phyloP scores from a whole-genome alignment of 2,329 filamentous ascomycete genomes.

The Sordariomycetes sp. region DNA sequence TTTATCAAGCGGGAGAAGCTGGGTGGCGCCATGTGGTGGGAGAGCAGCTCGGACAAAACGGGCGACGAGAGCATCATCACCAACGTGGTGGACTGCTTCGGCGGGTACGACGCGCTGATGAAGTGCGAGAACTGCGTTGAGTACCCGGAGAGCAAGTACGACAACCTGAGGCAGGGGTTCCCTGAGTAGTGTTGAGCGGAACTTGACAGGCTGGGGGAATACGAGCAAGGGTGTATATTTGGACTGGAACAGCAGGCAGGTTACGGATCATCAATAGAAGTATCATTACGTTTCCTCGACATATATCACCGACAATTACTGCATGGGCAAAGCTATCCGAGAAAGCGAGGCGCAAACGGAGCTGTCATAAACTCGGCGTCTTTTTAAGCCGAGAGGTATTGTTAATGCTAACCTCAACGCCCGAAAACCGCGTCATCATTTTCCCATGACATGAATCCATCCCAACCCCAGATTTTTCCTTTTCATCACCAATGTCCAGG shows the following conservation, averaged over 20 bases:
- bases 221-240: background rate
- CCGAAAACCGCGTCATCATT: conserved; percentile 6
- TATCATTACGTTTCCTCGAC: background rate
- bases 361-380: background rate
- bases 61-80: conserved; percentile 55
- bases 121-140: conserved; percentile 43
- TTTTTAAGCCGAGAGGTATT: background rate
- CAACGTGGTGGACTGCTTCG: conserved; percentile 46
- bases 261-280: background rate
- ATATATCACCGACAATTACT: background rate
- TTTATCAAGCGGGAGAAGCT: conserved; percentile 56
- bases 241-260: background rate
- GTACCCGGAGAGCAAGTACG: conserved; percentile 56
- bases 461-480: conserved; percentile 7
- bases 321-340: background rate
- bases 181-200: conserved; percentile 11
- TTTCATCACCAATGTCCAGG: background rate
- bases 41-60: conserved; percentile 64
- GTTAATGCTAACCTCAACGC: background rate
- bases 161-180: conserved; percentile 51
- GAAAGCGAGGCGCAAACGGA: background rate
- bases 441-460: conserved; percentile 7
- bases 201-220: background rate
- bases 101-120: conserved; percentile 35
- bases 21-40: conserved; percentile 97